A percentile compares a stretch with the other conserved stretches of the same genome.
Evolutionary conservation across 2,329 filamentous ascomycete genomes (phyloP).

Genomic region (Trichoderma sp.): DNA sequence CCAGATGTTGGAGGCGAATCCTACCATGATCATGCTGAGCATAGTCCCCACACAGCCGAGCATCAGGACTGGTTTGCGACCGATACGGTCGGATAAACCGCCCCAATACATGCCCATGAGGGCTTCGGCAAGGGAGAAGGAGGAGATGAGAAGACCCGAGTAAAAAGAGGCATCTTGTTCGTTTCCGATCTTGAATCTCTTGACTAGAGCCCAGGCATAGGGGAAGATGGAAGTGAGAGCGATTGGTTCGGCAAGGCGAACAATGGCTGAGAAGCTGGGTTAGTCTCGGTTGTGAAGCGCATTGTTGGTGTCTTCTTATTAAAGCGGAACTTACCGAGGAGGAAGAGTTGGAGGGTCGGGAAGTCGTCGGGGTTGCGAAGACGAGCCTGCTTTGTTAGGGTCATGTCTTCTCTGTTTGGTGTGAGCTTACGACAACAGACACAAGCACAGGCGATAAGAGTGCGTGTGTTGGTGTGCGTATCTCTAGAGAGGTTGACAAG

Average conservation of each 20-base stretch:
- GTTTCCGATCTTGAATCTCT: slow-evolving; percentile 70
- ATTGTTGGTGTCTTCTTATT: background rate
- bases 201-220: slow-evolving; percentile 84
- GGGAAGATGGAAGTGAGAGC: slow-evolving; percentile 92
- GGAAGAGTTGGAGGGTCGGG: slow-evolving; percentile 77
- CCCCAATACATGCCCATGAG: slow-evolving; percentile 90
- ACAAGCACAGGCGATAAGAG: slow-evolving; percentile 35
- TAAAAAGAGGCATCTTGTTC: slow-evolving; percentile 81
- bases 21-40: slow-evolving; percentile 79
- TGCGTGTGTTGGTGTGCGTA: slow-evolving; percentile 25
- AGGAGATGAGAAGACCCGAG: slow-evolving; percentile 82
- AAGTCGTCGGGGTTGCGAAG: slow-evolving; percentile 71
- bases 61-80: slow-evolving; percentile 82
- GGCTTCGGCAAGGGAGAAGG: slow-evolving; percentile 81
- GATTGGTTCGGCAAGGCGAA: slow-evolving; percentile 88
- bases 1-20: slow-evolving; percentile 82
- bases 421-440: slow-evolving; percentile 48
- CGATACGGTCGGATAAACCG: slow-evolving; percentile 75
- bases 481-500: background rate
- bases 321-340: slow-evolving; percentile 67
- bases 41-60: slow-evolving; percentile 81
- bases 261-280: slow-evolving; percentile 66
- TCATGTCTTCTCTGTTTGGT: slow-evolving; percentile 49
- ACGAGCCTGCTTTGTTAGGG: slow-evolving; percentile 52
- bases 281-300: background rate